Base-by-base conservation (phyloP, 768 basidiomycete genomes). In the Lenzites betulinus region DNA sequence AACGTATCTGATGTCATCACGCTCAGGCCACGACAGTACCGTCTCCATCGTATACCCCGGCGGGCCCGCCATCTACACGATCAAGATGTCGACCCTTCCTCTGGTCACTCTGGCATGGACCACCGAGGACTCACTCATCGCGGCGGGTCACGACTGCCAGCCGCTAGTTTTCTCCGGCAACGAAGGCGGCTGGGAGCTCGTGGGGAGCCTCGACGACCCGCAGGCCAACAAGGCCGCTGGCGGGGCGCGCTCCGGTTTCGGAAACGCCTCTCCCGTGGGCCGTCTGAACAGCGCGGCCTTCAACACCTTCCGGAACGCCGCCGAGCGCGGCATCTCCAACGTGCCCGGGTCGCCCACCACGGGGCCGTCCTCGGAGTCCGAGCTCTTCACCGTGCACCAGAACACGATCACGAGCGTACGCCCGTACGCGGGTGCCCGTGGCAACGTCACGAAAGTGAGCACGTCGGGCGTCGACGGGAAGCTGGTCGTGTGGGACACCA, bases 81-180 rank as follows among this genome's bases (percentile, higher is more conserved):
- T 98, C 74, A 85, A 87, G 63, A 83, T 87, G 65, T 82, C 87
- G 22, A 84, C 88, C 0, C 78, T 99, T 15, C 97, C 97, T 0
- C 83, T 88, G 67, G 81, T 95, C 56, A 88, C 93, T 11, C 82
- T 99, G 22, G 80, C 88, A 7, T 99, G 93, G 90, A 90, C 86
- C 1, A 81, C 86, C 23, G 95, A 97, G 72, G 83, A 88, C 59
- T 76, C 85, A 9, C 74, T 99, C 64, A 81, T 99, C 43, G 95
- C 93, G 0, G 97, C 95, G 0, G 97, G 97, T 0, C 96, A 99
- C 75, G 97, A 98, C 72, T 99, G 97, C 77, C 95, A 95, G 71
- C 97, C 97, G 1, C 76, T 94, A 23, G 83, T 97, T 28, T 95
- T 94, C 75, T 79, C 83, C 2, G 95, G 94, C 9, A 81, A 81